Base-by-base conservation (phyloP, 768 basidiomycete genomes). In the Mycena filopes region DNA sequence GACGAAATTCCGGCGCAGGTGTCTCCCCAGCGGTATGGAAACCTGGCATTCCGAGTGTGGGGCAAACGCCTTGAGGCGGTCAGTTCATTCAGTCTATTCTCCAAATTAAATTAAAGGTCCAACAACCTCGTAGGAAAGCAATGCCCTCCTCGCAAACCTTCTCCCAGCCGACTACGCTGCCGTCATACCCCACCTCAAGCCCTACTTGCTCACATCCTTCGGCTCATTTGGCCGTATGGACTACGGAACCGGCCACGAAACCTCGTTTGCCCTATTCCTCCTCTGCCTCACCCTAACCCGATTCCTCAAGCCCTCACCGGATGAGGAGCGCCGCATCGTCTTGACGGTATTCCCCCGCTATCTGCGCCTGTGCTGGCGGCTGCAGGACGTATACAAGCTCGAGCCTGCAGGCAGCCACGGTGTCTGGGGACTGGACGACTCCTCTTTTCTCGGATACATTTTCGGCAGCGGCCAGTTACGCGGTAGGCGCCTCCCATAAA, bases 341-440 rank as follows among this genome's bases (percentile, higher is more conserved):
- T 76, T 92, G n/a, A 73, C 70, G n/a, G 80, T 95, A 15, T 94
- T 93, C 70, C 74, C 86, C 28, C 87, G 91, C 46, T 99, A 99
- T 75, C 79, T 96, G 45, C 83, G 84, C 36, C 83, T 98, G 36
- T 93, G 91, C 66, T 96, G 94, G 88, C 85, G 84, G 60, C 82
- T 98, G 18, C 96, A 98, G 75, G 93, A 95, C 67, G 85, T 87
- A 33, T 99, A 98, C 76, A 87, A 83, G 51, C 87, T 99, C 12
- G 97, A 98, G 77, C 96, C 96, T 7, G 98, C 98, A 3, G 98
- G 98, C 10, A 96, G 94, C 67, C 96, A 98, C 74, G 98, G 98
- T 5, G 97, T 98, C 0, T 99, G 97, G 98, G 98, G 96, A 2
- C 79, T 99, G 40, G 96, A 98, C 72, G 96, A 98, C 75, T 97